Evolutionary conservation across 495 filamentous ascomycete genomes (phyloP), one percentile per base, ranked within the genome.

Genomic region (Talaromyces ruber): DNA sequence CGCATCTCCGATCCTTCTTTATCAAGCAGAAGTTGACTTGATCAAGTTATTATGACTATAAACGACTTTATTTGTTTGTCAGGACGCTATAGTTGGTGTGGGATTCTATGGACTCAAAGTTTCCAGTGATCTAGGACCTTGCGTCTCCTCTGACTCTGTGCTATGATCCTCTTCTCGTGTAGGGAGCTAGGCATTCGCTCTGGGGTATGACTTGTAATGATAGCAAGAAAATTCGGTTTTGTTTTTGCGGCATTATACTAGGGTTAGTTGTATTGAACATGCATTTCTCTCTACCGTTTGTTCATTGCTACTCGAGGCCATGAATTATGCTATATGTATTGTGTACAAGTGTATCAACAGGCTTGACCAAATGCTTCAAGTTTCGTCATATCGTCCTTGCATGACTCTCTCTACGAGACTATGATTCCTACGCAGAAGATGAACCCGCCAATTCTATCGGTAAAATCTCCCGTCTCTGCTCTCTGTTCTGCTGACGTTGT

Each of bases 11-110:
- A 60, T 88, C 90, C 24, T 98, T 98, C 82, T 98, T 98, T 79
- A 98, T 98, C 81, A 98, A 98, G 84, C 94, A 98, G 79, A 98
- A 98, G 81, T 82, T 98, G 70, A 98, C 94, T 53, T 94, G 61
- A 73, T 43, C 51, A 25, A 28, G 51, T 25, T 22, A 54, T 47
- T 47, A 54, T 21, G 29, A 34, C 6, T 30, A 12, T 34, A 22
- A 32, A 14, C n/a, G 29, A 34, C 0, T 7, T 1, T 3, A 59
- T 43, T 43, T 22, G 8, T 43, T 59, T 54, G 51, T 54, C 22
- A 14, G 24, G 12, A 54, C 21, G 22, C 22, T n/a, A 11, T 14
- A 28, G 51, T 54, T 28, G 51, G 51, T 26, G 24, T 24, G 7
- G 1, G 16, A 54, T 28, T 3, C 34, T 28, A 34, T n/a, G 54